These are phyloP conservation scores for Penicillium diatomitis DNA, from an alignment of 495 filamentous ascomycete genomes.

Conservation along the genomic window DNA sequence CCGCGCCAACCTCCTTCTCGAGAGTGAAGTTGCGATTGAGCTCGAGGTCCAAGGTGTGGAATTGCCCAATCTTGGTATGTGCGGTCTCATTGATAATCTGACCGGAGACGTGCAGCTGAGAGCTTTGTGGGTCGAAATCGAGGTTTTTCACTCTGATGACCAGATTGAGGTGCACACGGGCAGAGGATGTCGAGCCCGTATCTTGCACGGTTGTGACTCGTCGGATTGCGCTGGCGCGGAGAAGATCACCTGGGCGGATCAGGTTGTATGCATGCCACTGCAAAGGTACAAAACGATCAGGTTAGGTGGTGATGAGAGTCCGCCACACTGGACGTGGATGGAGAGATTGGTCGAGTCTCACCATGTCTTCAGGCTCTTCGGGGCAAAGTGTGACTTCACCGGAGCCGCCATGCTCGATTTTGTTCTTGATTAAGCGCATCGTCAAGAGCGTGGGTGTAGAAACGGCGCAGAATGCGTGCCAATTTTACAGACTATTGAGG, in stretches of 20 bases:
- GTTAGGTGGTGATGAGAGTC: neutral
- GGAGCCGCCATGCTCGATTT: slow-evolving; percentile 67
- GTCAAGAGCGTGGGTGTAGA: neutral
- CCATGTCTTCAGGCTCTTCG: slow-evolving; percentile 95
- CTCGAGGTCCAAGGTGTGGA: slow-evolving; percentile 88
- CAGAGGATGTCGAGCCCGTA: slow-evolving; percentile 66
- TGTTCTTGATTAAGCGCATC: slow-evolving; percentile 67
- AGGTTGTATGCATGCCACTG: slow-evolving; percentile 98
- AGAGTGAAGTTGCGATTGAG: slow-evolving; percentile 80
- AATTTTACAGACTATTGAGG: too few relatives aligned
- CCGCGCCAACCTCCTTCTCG: slow-evolving; percentile 47
- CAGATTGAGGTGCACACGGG: slow-evolving; percentile 69
- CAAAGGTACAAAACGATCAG: too few relatives aligned
- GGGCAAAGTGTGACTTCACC: slow-evolving; percentile 74
- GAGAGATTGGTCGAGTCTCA: slow-evolving; percentile 23
- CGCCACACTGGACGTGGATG: slow-evolving; percentile 1
- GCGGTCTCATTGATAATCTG: slow-evolving; percentile 75
- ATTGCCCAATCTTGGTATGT: slow-evolving; percentile 71
- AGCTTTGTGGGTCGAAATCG: slow-evolving; percentile 82
- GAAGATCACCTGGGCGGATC: slow-evolving; percentile 67
- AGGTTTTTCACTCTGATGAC: slow-evolving; percentile 71
- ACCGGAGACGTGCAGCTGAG: slow-evolving; percentile 77
- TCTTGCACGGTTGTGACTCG: slow-evolving; percentile 59
- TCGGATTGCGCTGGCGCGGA: slow-evolving; percentile 76
- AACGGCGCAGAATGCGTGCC: too few relatives aligned